These are phyloP conservation scores for Lasiodiplodia gonubiensis DNA, from an alignment of 2,329 filamentous ascomycete genomes.

Conservation along the genomic window DNA sequence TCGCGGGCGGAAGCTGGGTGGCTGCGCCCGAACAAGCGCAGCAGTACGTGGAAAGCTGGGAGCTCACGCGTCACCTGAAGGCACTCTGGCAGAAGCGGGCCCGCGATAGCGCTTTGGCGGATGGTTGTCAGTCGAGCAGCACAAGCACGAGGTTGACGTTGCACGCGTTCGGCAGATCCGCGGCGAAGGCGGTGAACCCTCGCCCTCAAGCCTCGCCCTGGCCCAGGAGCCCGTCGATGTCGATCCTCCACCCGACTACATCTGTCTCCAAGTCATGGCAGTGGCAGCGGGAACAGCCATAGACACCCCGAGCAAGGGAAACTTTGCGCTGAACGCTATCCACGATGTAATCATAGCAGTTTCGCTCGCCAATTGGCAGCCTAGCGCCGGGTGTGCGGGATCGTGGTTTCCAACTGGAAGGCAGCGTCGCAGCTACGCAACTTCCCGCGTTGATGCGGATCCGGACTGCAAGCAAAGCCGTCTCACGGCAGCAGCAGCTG, in stretches of 20 bases:
- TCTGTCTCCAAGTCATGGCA: background rate
- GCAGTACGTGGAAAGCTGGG: background rate
- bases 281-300: background rate
- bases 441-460: background rate
- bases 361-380: background rate
- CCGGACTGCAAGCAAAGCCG: background rate
- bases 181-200: slow-evolving; percentile 10
- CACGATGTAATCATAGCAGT: background rate
- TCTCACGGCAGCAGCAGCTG: background rate
- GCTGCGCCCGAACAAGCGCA: background rate
- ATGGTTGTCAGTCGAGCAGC: slow-evolving; percentile 19
- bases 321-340: background rate
- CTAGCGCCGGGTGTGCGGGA: background rate
- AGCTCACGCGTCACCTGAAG: background rate
- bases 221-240: background rate
- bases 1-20: background rate
- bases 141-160: slow-evolving; percentile 25
- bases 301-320: background rate
- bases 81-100: slow-evolving; percentile 6
- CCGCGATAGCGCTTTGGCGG: background rate
- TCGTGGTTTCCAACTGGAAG: background rate
- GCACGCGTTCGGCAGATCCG: slow-evolving; percentile 26
- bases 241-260: slow-evolving; percentile 2
- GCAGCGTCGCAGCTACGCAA: background rate
- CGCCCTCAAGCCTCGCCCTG: background rate